A percentile compares a stretch with the other conserved stretches of the same genome.
Evolutionary conservation across 768 basidiomycete genomes (phyloP).

Genomic region (Podaxis mareebaensis): DNA sequence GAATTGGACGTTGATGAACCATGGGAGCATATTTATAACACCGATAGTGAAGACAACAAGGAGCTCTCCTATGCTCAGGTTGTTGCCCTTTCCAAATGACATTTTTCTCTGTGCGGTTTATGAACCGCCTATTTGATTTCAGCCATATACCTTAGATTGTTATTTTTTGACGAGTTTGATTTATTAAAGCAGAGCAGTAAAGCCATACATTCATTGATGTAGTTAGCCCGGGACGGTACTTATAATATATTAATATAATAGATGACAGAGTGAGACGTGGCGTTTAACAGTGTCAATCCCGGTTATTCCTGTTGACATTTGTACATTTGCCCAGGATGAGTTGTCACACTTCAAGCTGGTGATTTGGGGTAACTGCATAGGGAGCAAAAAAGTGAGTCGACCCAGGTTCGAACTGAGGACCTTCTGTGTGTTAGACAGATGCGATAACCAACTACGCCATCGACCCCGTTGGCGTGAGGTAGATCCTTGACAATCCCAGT

Average conservation of each 20-base stretch:
- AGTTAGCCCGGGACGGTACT: not conserved
- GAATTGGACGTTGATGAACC: conserved; percentile 16
- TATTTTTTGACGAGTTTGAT: not conserved
- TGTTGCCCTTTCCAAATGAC: conserved; percentile 9
- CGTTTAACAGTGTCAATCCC: not conserved
- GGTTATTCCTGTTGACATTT: not conserved
- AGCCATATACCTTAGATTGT: not conserved
- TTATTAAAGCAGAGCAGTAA: too few species aligned
- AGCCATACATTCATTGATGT: not conserved
- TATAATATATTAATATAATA: not conserved
- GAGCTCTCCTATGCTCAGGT: conserved; percentile 14
- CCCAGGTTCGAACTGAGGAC: conserved; percentile 11
- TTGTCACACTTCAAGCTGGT: not conserved
- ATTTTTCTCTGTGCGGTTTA: not conserved
- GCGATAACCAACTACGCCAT: conserved; percentile 85
- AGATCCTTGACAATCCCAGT: not conserved
- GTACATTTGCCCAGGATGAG: not conserved
- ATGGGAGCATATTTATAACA: conserved; percentile 18
- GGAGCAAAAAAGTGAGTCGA: not conserved
- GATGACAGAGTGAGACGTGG: not conserved
- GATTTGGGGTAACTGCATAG: not conserved
- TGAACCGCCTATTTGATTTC: not conserved
- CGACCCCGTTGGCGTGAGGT: conserved; percentile 29
- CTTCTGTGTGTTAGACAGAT: conserved; percentile 67
- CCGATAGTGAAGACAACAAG: conserved; percentile 10